Percentiles rank a stretch among this genome's conserved stretches.
These are phyloP conservation scores for Saccharum spontaneum DNA, from an alignment of 176 grass and related monocot genomes.

Conservation along the genomic window DNA sequence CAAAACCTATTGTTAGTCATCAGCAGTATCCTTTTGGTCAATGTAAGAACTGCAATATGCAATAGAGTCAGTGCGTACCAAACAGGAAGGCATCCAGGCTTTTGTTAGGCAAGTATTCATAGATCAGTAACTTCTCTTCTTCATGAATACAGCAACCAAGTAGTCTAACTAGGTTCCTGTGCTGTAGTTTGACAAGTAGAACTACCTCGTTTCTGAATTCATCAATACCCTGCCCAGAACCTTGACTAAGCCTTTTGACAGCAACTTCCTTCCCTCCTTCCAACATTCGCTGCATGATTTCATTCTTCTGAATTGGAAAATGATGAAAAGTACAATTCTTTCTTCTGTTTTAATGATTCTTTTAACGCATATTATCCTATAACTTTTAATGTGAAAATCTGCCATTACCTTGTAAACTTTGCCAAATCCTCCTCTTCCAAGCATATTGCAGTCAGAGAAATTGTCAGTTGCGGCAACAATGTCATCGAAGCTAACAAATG, in stretches of 20 bases:
- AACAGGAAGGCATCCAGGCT: conserved; percentile 34
- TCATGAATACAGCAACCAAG: conserved; percentile 49
- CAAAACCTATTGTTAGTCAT: neutral
- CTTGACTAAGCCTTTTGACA: conserved; percentile 47
- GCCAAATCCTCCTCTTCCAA: conserved; percentile 48
- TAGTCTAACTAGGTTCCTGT: conserved; percentile 34
- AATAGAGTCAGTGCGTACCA: conserved; percentile 17
- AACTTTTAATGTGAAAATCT: neutral
- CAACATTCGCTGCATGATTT: conserved; percentile 30
- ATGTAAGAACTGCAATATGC: neutral
- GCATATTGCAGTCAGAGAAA: conserved; percentile 33
- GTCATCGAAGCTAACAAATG: conserved; percentile 28
- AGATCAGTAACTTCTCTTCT: conserved; percentile 51
- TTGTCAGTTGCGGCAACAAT: conserved; percentile 37
- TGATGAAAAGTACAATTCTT: neutral
- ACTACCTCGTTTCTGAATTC: conserved; percentile 47
- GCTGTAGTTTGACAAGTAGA: conserved; percentile 32
- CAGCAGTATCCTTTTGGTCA: neutral
- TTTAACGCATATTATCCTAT: neutral
- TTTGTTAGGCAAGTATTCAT: conserved; percentile 49
- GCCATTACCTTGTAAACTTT: conserved; percentile 48
- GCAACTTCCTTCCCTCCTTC: conserved; percentile 40
- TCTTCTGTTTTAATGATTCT: neutral
- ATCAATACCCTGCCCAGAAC: conserved; percentile 42
- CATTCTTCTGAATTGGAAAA: conserved; percentile 3